Conservation (phyloP, 2,329 filamentous ascomycete genomes). For the Talaromyces sp. region DNA sequence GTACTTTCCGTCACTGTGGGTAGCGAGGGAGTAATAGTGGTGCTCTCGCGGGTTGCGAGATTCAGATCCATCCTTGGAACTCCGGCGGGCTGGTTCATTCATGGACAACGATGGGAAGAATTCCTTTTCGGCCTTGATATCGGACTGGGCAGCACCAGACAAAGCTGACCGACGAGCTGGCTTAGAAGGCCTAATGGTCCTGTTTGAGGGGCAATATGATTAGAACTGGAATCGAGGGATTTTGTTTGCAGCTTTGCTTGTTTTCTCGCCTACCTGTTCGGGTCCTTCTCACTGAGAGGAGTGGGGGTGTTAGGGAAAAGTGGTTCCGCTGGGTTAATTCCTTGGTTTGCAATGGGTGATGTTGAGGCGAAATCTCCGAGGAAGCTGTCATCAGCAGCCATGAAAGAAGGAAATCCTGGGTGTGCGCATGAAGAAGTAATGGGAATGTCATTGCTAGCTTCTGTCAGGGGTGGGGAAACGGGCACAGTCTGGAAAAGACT, state of each 20-base stretch:
- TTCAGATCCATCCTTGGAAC: constrained; percentile 43
- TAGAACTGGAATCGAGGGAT: neutral
- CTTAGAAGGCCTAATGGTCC: constrained; percentile 45
- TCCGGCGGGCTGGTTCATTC: constrained; percentile 37
- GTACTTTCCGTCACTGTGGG: constrained; percentile 73
- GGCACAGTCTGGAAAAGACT: constrained; percentile 42
- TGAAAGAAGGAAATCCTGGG: constrained; percentile 41
- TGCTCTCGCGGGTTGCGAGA: constrained; percentile 46
- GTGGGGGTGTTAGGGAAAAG: constrained; percentile 41
- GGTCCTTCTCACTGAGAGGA: constrained; percentile 44
- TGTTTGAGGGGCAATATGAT: constrained; percentile 23
- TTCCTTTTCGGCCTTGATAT: constrained; percentile 42
- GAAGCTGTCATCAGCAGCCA: constrained; percentile 41
- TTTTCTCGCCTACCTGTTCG: constrained; percentile 41
- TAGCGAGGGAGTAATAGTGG: constrained; percentile 45
- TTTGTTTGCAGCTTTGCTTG: constrained; percentile 3
- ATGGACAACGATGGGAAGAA: constrained; percentile 39
- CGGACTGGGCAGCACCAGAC: constrained; percentile 32
- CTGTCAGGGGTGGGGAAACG: constrained; percentile 47
- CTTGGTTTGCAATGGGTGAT: constrained; percentile 37
- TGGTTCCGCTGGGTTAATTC: constrained; percentile 43
- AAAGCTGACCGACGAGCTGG: constrained; percentile 41
- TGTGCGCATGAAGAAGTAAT: constrained; percentile 45
- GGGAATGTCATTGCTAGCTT: constrained; percentile 45
- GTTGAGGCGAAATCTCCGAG: constrained; percentile 37